Evolutionary conservation across 169 alveolate species (phyloP).

Genomic region (Plasmodium malariae): DNA sequence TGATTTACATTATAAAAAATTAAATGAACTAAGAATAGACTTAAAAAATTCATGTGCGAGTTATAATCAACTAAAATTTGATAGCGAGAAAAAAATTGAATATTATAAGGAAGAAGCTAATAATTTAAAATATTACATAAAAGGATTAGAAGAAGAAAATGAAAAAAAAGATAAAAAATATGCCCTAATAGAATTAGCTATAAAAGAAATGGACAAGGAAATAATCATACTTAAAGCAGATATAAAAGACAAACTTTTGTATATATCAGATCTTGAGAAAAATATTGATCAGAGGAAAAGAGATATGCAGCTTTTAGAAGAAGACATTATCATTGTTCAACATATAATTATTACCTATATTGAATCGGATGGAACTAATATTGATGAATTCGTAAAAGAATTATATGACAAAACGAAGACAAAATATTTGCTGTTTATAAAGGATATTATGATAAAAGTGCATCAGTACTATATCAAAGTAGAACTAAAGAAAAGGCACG

Average conservation of each 20-base stretch:
- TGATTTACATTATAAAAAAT: constrained; percentile 34
- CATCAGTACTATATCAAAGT: constrained; percentile 26
- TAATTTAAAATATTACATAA: constrained; percentile 53
- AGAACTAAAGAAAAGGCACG: constrained; percentile 13
- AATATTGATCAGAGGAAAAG: constrained; percentile 9
- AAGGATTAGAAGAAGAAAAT: constrained; percentile 50
- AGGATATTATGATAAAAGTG: constrained; percentile 27
- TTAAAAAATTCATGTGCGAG: constrained; percentile 50
- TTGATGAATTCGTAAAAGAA: constrained; percentile 26
- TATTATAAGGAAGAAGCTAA: constrained; percentile 70
- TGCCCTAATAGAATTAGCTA: constrained; percentile 65
- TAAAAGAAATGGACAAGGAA: constrained; percentile 74
- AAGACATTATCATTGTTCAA: constrained; percentile 26
- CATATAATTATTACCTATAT: constrained; percentile 31
- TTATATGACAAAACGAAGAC: constrained; percentile 28
- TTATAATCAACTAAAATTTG: constrained; percentile 64
- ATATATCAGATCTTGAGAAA: constrained; percentile 35
- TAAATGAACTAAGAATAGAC: constrained; percentile 56
- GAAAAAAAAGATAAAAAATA: constrained; percentile 66
- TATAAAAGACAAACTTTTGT: constrained; percentile 15
- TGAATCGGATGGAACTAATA: constrained; percentile 14
- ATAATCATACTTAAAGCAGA: constrained; percentile 42
- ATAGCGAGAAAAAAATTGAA: constrained; percentile 58
- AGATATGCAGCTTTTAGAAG: constrained; percentile 19
- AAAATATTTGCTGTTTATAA: constrained; percentile 22